Base-by-base conservation (phyloP, 352 stramenopile species). In the Stephanocyclus meneghinianus region DNA sequence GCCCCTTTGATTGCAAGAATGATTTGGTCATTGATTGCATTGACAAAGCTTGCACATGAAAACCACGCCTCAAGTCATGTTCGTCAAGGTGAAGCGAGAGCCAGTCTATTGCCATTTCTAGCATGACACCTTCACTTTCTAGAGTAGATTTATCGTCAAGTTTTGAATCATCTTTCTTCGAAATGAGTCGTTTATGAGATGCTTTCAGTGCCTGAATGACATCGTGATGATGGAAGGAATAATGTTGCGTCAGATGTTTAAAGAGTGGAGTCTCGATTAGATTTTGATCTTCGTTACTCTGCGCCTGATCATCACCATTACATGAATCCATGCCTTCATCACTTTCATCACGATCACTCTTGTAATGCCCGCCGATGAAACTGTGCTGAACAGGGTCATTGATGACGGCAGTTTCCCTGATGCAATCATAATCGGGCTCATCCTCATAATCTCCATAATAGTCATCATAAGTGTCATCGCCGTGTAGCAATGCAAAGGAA, bases 81-180 rank as follows among this genome's bases (percentile, higher is more conserved):
- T 93, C 84, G 2, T 78, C 64, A 13, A 93, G 63, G 71, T 93
- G 88, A 15, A 93, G 69, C 64, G 84, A 91, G 0, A 93, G 63
- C 81, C 83, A 93, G 64, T 93, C 88, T 78, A 92, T 83, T 6
- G 85, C 76, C 55, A 90, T 75, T 63, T 80, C 75, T 40, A 88
- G 60, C 47, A 77, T n/a, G 53, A 64, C 18, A 21, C 74, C 70
- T 44, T 84, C 76, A 1, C 82, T 44, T 44, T 78, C 71, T 47
- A 65, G 55, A 29, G 65, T 21, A 32, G 57, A 18, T 57, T 65
- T 48, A 48, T 74, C 72, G 21, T 69, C 35, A 66, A 18, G 13
- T 63, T 59, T 42, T 74, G 67, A 40, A 64, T 60, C 60, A 55
- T 32, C 45, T 45, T 70, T 66, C 42, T 80, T 62, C 35, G 67